These are phyloP conservation scores for Taphrina sp. DNA, from an alignment of 1,139 yeast species.

Conservation along the genomic window DNA sequence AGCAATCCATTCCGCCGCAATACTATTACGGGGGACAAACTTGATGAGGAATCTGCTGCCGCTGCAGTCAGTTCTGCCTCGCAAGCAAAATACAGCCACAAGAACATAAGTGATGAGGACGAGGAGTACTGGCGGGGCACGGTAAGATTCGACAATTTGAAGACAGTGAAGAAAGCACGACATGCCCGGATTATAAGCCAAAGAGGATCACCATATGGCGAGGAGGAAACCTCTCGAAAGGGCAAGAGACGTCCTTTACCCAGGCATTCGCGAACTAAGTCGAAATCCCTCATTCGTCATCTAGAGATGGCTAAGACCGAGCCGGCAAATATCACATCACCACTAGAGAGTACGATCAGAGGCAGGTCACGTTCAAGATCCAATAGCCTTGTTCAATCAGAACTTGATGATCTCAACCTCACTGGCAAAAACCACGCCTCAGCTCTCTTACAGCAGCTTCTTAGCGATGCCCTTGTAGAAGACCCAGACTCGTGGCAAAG, in stretches of 20 bases:
- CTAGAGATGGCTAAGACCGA: neutral
- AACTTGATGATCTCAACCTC: slow-evolving; percentile 44
- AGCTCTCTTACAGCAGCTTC: slow-evolving; percentile 59
- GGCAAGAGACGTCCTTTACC: neutral
- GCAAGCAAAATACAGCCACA: neutral
- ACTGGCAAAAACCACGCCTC: slow-evolving; percentile 49
- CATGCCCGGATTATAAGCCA: neutral
- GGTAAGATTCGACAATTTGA: neutral
- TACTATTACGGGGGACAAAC: neutral
- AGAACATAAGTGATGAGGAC: neutral
- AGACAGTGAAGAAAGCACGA: neutral
- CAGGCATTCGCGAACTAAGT: slow-evolving; percentile 15
- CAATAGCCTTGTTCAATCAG: slow-evolving; percentile 4
- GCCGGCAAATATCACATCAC: neutral
- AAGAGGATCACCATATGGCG: neutral
- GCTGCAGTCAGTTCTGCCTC: too few species aligned
- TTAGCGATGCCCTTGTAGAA: slow-evolving; percentile 44
- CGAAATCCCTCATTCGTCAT: slow-evolving; percentile 18
- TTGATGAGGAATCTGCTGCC: neutral
- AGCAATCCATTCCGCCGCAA: neutral
- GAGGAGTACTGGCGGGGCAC: slow-evolving; percentile 19
- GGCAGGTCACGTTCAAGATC: slow-evolving; percentile 26
- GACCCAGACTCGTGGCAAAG: slow-evolving; percentile 63
- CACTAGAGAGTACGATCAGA: neutral
- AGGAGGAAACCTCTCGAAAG: neutral